Conservation (phyloP, 495 filamentous ascomycete genomes). For the Penicillium dipodomyicola region DNA sequence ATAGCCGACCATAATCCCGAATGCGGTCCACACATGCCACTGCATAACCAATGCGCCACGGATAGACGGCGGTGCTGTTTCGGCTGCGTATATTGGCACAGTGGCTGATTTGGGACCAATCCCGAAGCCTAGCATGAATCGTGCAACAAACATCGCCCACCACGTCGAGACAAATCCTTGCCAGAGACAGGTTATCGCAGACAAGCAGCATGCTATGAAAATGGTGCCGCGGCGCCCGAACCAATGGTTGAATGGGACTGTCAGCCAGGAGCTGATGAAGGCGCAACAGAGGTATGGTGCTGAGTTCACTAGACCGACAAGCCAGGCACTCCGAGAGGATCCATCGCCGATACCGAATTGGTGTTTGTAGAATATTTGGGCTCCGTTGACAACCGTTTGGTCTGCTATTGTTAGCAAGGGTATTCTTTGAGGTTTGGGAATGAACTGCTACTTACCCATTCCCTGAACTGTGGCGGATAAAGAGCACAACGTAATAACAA, state of each 20-base stretch:
- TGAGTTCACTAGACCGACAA: constrained; percentile 60
- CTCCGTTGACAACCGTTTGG: constrained; percentile 78
- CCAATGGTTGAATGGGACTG: constrained; percentile 71
- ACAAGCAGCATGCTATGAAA: constrained; percentile 69
- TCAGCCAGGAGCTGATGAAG: constrained; percentile 78
- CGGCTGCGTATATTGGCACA: constrained; percentile 76
- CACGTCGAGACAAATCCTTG: constrained; percentile 71
- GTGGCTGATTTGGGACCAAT: constrained; percentile 82
- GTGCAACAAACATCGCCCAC: constrained; percentile 71
- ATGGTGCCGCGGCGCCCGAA: constrained; percentile 84
- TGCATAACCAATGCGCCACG: constrained; percentile 76
- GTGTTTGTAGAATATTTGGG: constrained; percentile 67
- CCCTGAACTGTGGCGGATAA: constrained; percentile 65
- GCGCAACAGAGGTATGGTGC: constrained; percentile 77
- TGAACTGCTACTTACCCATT: constrained; percentile 52
- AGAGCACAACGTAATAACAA: constrained; percentile 64
- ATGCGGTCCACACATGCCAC: constrained; percentile 88
- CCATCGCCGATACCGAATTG: constrained; percentile 65
- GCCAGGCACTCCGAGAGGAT: constrained; percentile 49
- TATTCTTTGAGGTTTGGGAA: neutral
- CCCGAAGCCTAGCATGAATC: constrained; percentile 70
- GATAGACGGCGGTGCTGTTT: constrained; percentile 67
- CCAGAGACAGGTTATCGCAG: constrained; percentile 71
- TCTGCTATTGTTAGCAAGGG: constrained; percentile 39
- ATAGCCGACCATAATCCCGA: constrained; percentile 79